Conservation (phyloP, 2,329 filamentous ascomycete species). For the Epichloe baconii region DNA sequence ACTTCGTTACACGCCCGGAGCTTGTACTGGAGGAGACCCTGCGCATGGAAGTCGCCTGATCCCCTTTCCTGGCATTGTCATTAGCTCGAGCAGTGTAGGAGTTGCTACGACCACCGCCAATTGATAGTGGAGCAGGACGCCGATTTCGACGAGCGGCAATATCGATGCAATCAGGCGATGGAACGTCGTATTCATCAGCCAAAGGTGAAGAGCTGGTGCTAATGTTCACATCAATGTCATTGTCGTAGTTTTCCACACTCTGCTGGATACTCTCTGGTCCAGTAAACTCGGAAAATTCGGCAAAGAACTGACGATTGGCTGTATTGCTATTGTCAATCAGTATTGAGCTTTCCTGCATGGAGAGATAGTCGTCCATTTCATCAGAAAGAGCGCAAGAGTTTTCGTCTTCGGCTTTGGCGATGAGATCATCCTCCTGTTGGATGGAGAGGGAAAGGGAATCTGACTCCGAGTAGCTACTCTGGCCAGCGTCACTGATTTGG, state of each 20-base stretch:
- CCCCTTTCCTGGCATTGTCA: constrained; percentile 32
- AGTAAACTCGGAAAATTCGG: constrained; percentile 2
- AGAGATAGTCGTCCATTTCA: constrained; percentile 9
- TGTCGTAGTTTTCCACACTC: constrained; percentile 1
- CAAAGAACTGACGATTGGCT: constrained; percentile 2
- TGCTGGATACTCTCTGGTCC: background rate
- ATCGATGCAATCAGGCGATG: constrained; percentile 37
- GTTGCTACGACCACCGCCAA: constrained; percentile 30
- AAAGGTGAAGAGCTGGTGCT: constrained; percentile 5
- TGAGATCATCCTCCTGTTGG: background rate
- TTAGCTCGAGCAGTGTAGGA: constrained; percentile 32
- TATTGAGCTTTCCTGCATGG: constrained; percentile 6
- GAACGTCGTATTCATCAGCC: constrained; percentile 20
- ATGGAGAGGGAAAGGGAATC: constrained; percentile 6
- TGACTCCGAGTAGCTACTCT: constrained; percentile 14
- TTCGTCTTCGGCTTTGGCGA: constrained; percentile 5
- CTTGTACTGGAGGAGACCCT: constrained; percentile 40
- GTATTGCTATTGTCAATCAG: constrained; percentile 5
- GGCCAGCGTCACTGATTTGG: constrained; percentile 15
- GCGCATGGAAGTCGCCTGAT: constrained; percentile 36
- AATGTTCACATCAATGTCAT: background rate
- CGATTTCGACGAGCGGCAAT: constrained; percentile 40
- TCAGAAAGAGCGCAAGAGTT: constrained; percentile 6
- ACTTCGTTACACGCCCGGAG: constrained; percentile 21
- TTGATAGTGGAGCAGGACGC: constrained; percentile 31